Evolutionary conservation across 2,329 filamentous ascomycete species (phyloP), one percentile per base, ranked within the genome.

Genomic region (Colletotrichum salicis): DNA sequence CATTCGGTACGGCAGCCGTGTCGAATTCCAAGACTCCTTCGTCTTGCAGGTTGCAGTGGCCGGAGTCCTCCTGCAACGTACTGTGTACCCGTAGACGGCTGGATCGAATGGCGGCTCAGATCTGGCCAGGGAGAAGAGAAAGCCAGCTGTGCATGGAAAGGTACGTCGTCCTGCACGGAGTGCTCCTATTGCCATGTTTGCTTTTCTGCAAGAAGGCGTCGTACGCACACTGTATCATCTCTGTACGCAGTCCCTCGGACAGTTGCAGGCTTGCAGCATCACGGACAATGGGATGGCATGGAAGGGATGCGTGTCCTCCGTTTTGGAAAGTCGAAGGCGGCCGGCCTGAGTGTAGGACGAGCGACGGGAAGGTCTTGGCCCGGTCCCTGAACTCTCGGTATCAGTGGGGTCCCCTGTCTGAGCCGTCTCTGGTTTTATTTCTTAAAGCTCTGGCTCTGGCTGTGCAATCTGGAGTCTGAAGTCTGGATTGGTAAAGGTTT

Each of bases 241-340:
- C 37, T 31, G 10, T n/a, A 60, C 35, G 13, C 41, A 29, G 13
- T 6, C 27, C n/a, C n/a, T 33, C 15, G 63, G 64, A 62, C 64
- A 37, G 55, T 35, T 62, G 64, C 68, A 71, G 51, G 5, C 8
- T 22, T 22, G n/a, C 62, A 33, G 56, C 37, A 48, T 70, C 63
- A 52, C 24, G 48, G 22, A 67, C 29, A 52, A 62, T 57, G 58
- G 58, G 64, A 68, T 68, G 68, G 58, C 57, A 33, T 57, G 64
- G 64, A 57, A 31, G 64, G 57, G 48, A 57, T 62, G 68, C 64
- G 64, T 57, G 57, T 71, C 64, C 48, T 67, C 63, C 68, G 68
- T 71, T 67, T 67, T 55, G 64, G 60, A 71, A 51, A 24, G 51
- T 60, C 57, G n/a, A 60, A 58, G 64, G 27, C 45, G 24, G n/a